These are phyloP conservation scores for Monosporascus cannonballus DNA, from an alignment of 2,329 filamentous ascomycete species.

Conservation along the genomic window DNA sequence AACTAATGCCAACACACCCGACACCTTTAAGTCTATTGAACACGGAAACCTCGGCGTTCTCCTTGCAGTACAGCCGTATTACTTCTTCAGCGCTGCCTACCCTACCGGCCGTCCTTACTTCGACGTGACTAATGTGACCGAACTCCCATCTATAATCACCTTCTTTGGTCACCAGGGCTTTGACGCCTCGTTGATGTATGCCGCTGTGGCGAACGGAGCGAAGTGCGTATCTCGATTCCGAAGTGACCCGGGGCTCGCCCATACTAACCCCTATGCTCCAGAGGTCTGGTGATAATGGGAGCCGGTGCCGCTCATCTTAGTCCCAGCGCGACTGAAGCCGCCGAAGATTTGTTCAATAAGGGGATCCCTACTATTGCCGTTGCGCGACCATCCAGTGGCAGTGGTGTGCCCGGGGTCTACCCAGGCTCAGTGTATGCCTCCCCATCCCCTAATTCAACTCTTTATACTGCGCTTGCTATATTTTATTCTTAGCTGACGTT, in stretches of 20 bases:
- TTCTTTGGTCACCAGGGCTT: conserved; percentile 38
- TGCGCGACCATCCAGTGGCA: conserved; percentile 22
- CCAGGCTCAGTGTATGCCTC: conserved; percentile 12
- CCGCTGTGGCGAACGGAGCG: conserved; percentile 26
- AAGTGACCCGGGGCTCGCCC: neutral
- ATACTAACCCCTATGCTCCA: conserved; percentile 1
- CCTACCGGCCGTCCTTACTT: conserved; percentile 35
- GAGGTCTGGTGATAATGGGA: conserved; percentile 26
- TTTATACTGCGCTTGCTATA: neutral
- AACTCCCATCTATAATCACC: conserved; percentile 39
- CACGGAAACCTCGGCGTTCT: conserved; percentile 43
- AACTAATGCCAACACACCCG: conserved; percentile 46
- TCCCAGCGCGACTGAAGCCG: conserved; percentile 18
- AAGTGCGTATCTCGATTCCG: conserved; percentile 12
- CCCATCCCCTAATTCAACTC: neutral
- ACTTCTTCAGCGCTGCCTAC: conserved; percentile 41
- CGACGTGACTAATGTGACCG: conserved; percentile 25
- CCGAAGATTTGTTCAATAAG: conserved; percentile 17
- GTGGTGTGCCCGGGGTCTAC: conserved; percentile 16
- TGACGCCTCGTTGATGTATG: conserved; percentile 23
- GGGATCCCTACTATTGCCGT: conserved; percentile 24
- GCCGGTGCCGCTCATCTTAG: conserved; percentile 24
- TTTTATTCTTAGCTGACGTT: neutral
- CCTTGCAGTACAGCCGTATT: conserved; percentile 47
- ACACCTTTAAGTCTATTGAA: conserved; percentile 47